A percentile compares a stretch with the other conserved stretches of the same genome.
Conservation (phyloP, 345 rosid species). For the Camelina neglecta region DNA sequence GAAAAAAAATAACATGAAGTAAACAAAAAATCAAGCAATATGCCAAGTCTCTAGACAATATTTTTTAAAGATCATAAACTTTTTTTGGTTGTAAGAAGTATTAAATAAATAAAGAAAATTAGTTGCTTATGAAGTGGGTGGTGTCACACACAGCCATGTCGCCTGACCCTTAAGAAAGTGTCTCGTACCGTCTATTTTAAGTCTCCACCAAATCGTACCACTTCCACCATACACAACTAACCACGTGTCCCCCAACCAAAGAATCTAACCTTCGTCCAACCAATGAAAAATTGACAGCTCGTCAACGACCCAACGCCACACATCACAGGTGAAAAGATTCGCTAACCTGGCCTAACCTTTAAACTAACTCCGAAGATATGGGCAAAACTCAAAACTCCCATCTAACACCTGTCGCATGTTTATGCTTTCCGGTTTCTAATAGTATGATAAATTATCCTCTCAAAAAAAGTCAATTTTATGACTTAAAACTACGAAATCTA, state of each 20-base stretch:
- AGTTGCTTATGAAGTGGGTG: conserved; percentile 26
- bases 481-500: neutral
- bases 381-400: conserved; percentile 25
- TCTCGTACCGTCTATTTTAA: conserved; percentile 39
- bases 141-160: conserved; percentile 31
- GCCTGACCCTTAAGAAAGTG: conserved; percentile 36
- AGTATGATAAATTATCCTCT: neutral
- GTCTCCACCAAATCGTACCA: conserved; percentile 40
- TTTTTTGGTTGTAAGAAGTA: neutral
- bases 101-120: neutral
- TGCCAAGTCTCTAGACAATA: neutral
- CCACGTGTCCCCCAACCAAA: conserved; percentile 34
- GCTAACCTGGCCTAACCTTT: conserved; percentile 42
- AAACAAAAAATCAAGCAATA: neutral
- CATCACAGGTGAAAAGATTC: conserved; percentile 39
- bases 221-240: conserved; percentile 28
- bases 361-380: conserved; percentile 42
- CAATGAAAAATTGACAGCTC: conserved; percentile 15
- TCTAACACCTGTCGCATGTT: conserved; percentile 22
- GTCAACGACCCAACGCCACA: conserved; percentile 21
- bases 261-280: conserved; percentile 1
- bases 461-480: too few relatives aligned
- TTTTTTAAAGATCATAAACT: neutral
- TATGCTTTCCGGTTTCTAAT: neutral
- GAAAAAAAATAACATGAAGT: neutral